Percentiles rank a stretch among this genome's conserved stretches.
Evolutionary conservation across 2,329 filamentous ascomycete species (phyloP).

Genomic region (Cordyceps javanica): DNA sequence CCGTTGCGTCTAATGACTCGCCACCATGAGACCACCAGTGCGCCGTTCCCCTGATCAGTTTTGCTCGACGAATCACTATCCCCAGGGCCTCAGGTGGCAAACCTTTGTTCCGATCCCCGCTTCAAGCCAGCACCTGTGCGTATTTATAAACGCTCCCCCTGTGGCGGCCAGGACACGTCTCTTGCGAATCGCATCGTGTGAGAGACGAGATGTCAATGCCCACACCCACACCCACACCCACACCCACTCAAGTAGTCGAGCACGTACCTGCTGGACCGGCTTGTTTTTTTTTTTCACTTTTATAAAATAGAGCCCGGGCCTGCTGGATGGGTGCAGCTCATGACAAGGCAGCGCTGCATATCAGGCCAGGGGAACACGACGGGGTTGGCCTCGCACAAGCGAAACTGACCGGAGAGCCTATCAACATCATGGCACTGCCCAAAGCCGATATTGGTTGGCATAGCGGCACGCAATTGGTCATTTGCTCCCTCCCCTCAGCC

Average conservation of each 20-base stretch:
- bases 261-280: background rate
- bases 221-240: background rate
- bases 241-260: background rate
- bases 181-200: background rate
- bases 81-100: background rate
- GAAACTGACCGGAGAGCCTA: background rate
- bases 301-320: too few relatives aligned
- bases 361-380: too few relatives aligned
- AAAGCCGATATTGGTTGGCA: background rate
- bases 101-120: background rate
- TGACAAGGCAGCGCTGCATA: background rate
- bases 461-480: background rate
- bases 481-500: background rate
- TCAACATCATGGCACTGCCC: background rate
- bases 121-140: background rate
- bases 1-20: conserved; percentile 5
- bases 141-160: background rate
- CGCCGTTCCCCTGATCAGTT: background rate
- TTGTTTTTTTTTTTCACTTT: background rate
- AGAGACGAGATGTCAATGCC: background rate
- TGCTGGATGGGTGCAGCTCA: background rate
- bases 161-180: background rate
- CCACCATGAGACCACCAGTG: background rate
- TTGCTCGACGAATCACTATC: background rate
- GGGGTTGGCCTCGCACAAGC: background rate